Base-by-base conservation (phyloP, 495 filamentous ascomycete genomes). In the Niebla homalea region DNA sequence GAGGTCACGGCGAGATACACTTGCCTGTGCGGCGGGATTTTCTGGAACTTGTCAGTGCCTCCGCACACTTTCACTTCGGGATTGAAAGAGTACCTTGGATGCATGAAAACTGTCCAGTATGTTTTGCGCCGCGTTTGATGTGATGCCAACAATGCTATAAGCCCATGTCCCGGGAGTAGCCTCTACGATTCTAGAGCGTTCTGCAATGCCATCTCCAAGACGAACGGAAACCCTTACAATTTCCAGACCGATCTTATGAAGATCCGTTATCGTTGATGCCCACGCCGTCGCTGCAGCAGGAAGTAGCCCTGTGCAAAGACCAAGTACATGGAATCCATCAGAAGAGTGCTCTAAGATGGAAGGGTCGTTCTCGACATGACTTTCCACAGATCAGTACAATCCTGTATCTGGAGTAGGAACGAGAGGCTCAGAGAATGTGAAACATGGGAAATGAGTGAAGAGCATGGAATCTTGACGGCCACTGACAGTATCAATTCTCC, bases 271-370 rank as follows among this genome's bases (percentile, higher is more conserved):
- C 15, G 40, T 43, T 21, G 25, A 38, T 36, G 52, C 29, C 10
- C 41, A 43, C 2, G 44, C 53, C 35, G 52, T 42, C 16, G 48
- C 52, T 4, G 56, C 52, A 18, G 56, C 56, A 18, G 56, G 56
- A n/a, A 58, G 39, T n/a, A 55, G 41, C 18, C 56, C 56, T 8
- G 44, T 55, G 38, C 56, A 58, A 45, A 58, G 48, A 11, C 46
- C 56, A 32, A 56, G 49, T 16, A 55, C 44, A 22, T 51, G 40
- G n/a, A 44, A 35, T 16, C 37, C 21, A 35, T 25, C 14, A 2
- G 38, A n/a, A 16, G 23, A 3, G 14, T 20, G 21, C 12, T 36
- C 43, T 10, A 58, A 40, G 20, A 55, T 48, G 15, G 29, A 18
- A 1, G 56, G 52, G 48, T 58, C 36, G 26, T 48, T 43, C 23